Evolutionary conservation across 1,139 yeast species (phyloP), one percentile per base, ranked within the genome.

Genomic region (Scheffersomyces stambukii): DNA sequence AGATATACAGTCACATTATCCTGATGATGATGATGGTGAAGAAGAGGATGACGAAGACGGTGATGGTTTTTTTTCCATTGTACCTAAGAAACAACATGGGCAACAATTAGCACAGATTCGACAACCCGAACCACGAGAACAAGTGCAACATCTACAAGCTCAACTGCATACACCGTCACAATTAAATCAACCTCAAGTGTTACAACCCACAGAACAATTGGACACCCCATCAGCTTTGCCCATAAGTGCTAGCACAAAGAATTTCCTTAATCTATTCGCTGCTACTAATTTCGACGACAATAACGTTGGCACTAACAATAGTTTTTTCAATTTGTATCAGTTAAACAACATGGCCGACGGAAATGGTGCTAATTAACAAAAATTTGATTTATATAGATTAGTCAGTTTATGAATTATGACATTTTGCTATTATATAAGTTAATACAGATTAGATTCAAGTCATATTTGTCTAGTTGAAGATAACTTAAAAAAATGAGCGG

Each of bases 401-500:
- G n/a, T n/a, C n/a, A n/a, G n/a, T n/a, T n/a, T n/a, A n/a, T n/a
- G n/a, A n/a, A n/a, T n/a, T n/a, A n/a, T n/a, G n/a, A n/a, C n/a
- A n/a, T n/a, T n/a, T n/a, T n/a, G n/a, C n/a, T n/a, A n/a, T n/a
- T n/a, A n/a, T n/a, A n/a, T n/a, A n/a, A n/a, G n/a, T n/a, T n/a
- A n/a, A n/a, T n/a, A n/a, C n/a, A n/a, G n/a, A n/a, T n/a, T n/a
- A n/a, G n/a, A n/a, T n/a, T n/a, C n/a, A n/a, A n/a, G n/a, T n/a
- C n/a, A n/a, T n/a, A n/a, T n/a, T n/a, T n/a, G n/a, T n/a, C n/a
- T n/a, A n/a, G n/a, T n/a, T n/a, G n/a, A n/a, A n/a, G n/a, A n/a
- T n/a, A n/a, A n/a, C n/a, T n/a, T n/a, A 57, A 61, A 60, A 53
- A 44, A 45, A 46, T 76, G 82, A 75, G 78, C 71, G 78, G 75